Conservation (phyloP, 768 basidiomycete species). For the Pleurotus salmoneostramineus region DNA sequence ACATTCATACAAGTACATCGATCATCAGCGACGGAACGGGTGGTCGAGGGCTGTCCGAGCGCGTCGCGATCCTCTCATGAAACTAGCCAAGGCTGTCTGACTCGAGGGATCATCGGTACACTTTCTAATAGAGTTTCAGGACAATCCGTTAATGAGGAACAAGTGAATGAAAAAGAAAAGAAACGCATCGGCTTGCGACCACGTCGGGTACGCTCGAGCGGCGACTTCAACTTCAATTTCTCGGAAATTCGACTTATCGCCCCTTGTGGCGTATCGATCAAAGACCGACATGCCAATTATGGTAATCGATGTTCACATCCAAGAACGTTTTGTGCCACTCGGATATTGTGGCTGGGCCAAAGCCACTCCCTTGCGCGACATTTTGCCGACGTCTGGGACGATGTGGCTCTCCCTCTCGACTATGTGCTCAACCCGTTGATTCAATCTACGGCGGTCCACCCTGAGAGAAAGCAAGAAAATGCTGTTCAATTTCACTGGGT, state of each 20-base stretch:
- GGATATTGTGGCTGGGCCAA: neutral
- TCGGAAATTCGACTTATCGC: neutral
- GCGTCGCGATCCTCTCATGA: neutral
- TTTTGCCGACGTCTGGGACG: neutral
- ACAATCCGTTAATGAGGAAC: too few species aligned
- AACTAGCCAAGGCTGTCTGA: neutral
- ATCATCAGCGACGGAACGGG: too few species aligned
- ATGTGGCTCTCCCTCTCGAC: neutral
- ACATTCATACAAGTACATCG: neutral
- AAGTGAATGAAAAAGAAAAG: too few species aligned
- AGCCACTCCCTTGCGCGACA: neutral
- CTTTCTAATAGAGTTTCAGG: too few species aligned
- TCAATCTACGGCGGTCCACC: neutral
- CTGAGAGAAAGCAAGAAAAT: neutral
- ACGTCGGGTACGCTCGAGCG: neutral
- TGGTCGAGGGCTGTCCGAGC: neutral
- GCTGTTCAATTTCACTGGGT: neutral
- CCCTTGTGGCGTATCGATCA: neutral
- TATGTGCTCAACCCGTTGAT: neutral
- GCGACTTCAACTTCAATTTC: too few species aligned
- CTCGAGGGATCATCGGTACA: too few species aligned
- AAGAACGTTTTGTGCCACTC: neutral
- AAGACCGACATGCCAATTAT: neutral
- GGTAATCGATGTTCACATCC: neutral
- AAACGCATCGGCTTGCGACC: neutral